These are phyloP conservation scores for Cladosporium sp. DNA, from an alignment of 2,329 filamentous ascomycete genomes.

Conservation along the genomic window DNA sequence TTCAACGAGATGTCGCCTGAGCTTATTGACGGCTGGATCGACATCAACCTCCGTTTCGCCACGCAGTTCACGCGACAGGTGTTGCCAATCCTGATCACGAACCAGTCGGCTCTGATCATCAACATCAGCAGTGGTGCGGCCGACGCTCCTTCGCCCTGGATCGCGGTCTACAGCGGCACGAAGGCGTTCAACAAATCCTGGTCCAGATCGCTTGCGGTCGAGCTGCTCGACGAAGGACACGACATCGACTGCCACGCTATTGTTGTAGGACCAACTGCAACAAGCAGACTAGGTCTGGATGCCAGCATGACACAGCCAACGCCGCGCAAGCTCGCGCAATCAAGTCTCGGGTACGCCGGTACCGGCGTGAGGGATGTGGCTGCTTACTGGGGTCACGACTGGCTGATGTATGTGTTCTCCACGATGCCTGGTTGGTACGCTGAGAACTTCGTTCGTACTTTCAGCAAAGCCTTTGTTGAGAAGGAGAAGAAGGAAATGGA, in stretches of 20 bases:
- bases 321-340: not conserved
- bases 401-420: not conserved
- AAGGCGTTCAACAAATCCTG: constrained; percentile 44
- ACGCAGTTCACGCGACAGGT: constrained; percentile 43
- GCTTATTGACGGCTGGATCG: constrained; percentile 26
- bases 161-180: constrained; percentile 40
- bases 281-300: not conserved
- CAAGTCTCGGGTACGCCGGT: constrained; percentile 1
- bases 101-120: constrained; percentile 42
- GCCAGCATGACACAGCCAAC: not conserved
- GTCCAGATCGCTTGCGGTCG: constrained; percentile 36
- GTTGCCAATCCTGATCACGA: constrained; percentile 39
- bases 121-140: constrained; percentile 46
- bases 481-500: not conserved
- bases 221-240: constrained; percentile 36
- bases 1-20: not conserved
- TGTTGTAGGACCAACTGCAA: constrained; percentile 10
- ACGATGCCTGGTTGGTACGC: not conserved
- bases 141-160: constrained; percentile 39
- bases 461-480: not conserved
- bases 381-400: constrained; percentile 7
- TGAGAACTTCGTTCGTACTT: not conserved
- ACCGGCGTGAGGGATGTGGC: not conserved
- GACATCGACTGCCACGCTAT: constrained; percentile 33
- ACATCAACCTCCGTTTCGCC: constrained; percentile 47